phyloP scores from a whole-genome alignment of 2,329 filamentous ascomycete genomes.

The Ophiostoma perfectum region DNA sequence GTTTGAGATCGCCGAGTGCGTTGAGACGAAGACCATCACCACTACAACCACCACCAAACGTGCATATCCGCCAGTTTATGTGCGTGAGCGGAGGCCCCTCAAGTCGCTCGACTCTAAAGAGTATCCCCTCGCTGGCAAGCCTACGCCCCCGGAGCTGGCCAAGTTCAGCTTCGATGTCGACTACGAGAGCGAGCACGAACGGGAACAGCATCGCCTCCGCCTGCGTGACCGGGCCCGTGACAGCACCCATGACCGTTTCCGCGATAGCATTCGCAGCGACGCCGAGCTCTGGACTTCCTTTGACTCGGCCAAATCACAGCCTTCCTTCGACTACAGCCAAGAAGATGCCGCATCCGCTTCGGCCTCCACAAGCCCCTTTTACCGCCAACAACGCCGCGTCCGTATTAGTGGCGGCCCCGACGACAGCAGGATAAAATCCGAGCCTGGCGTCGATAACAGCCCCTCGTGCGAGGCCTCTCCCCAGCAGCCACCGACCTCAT shows the following conservation, averaged over 20 bases:
- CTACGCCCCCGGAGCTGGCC: constrained; percentile 73
- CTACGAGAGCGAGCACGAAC: constrained; percentile 44
- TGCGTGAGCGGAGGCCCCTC: constrained; percentile 66
- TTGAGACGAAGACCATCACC: constrained; percentile 69
- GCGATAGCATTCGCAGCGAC: constrained; percentile 2
- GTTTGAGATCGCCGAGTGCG: constrained; percentile 58
- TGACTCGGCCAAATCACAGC: constrained; percentile 20
- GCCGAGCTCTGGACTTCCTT: constrained; percentile 29
- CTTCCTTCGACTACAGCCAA: constrained; percentile 20
- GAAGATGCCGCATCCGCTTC: constrained; percentile 15
- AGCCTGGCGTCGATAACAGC: constrained; percentile 32
- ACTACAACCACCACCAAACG: constrained; percentile 86
- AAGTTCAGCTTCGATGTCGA: constrained; percentile 68
- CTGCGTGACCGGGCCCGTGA: background rate
- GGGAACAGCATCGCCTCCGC: background rate
- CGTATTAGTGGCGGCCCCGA: constrained; percentile 19
- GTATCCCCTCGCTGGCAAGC: constrained; percentile 78
- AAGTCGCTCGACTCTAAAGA: constrained; percentile 75
- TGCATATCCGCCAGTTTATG: constrained; percentile 77
- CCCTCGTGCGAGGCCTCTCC: constrained; percentile 31
- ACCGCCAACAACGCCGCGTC: constrained; percentile 14
- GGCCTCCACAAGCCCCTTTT: constrained; percentile 9
- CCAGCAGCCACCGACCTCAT: constrained; percentile 27
- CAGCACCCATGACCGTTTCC: constrained; percentile 31
- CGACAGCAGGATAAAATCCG: constrained; percentile 29